Base-by-base conservation (phyloP, 2,329 filamentous ascomycete genomes). In the Paecilomyces formosus region DNA sequence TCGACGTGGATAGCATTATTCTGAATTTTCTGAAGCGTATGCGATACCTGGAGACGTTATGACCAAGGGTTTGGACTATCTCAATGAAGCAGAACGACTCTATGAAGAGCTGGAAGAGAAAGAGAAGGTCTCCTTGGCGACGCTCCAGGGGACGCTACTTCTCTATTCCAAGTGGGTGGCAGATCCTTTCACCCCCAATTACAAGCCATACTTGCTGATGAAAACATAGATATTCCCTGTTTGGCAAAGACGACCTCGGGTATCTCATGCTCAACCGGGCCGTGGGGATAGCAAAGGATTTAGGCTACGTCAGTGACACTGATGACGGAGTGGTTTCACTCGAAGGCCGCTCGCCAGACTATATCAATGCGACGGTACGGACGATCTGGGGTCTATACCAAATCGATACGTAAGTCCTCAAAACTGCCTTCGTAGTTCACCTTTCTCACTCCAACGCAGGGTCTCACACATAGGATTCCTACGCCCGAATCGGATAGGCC, bases 311-410 rank as follows among this genome's bases (percentile, higher is more conserved):
- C 18, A 70, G 70, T 1, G 64, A 62, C 2, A 45, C 6, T 6
- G 64, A 66, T 45, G 64, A 62, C 2, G 61, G 63, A 1, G 55
- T 57, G 15, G 58, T 68, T n/a, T 62, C 61, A 2, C 62, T 66
- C 6, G 64, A 63, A 6, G 62, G 65, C 8, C 51, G 65, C 6
- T 67, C 70, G 0, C 45, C 58, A 2, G 72, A 75, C 26, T 69
- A 72, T 67, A 65, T 69, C 39, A 58, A 58, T 5, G 74, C 72
- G 2, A 58, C 68, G 53, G 67, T 63, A 54, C 63, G 67, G 54
- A 72, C 71, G 6, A 70, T 70, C 1, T 75, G 73, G 73, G 73
- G 73, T 0, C 51, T 75, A 21, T 75, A 73, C 49, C 70, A 75
- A 49, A 65, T 74, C 31, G 73, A 75, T 52, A 74, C 73, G 73